phyloP scores from a whole-genome alignment of 2,329 filamentous ascomycete species.

The Claviceps citrina region DNA sequence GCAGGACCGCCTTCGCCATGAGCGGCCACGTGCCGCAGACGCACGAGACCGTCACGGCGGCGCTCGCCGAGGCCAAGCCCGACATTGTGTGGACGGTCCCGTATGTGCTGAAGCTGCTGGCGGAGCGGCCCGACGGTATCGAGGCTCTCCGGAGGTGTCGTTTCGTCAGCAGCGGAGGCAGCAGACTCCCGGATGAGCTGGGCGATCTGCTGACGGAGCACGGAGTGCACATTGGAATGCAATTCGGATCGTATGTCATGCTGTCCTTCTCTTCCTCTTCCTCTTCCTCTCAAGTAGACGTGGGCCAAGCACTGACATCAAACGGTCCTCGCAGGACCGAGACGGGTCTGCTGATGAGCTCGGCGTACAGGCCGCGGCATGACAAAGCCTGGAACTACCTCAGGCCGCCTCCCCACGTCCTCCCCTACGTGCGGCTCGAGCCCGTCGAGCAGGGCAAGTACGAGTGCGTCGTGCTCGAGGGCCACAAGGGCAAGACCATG shows the following conservation, averaged over 20 bases:
- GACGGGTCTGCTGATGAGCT: conserved; percentile 42
- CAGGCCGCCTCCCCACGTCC: conserved; percentile 12
- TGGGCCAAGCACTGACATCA: too few relatives aligned
- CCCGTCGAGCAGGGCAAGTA: conserved; percentile 15
- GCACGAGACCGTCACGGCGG: conserved; percentile 26
- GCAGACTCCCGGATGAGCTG: conserved; percentile 40
- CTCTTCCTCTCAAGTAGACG: too few relatives aligned
- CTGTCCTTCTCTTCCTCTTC: not conserved
- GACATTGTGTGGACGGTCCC: conserved; percentile 45
- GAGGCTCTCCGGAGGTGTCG: conserved; percentile 27
- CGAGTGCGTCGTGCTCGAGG: conserved; percentile 37
- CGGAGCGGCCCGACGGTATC: conserved; percentile 40
- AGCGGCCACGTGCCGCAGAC: conserved; percentile 41
- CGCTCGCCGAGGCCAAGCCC: conserved; percentile 26
- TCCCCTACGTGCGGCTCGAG: not conserved
- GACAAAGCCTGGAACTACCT: conserved; percentile 49
- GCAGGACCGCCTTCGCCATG: conserved; percentile 35
- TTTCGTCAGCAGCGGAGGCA: conserved; percentile 40
- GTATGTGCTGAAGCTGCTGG: conserved; percentile 45
- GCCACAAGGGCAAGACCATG: conserved; percentile 46
- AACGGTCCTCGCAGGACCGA: conserved; percentile 36
- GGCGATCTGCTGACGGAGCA: conserved; percentile 34
- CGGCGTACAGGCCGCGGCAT: conserved; percentile 33
- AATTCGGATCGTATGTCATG: conserved; percentile 36
- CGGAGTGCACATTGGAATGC: conserved; percentile 37